Percentiles rank a stretch among this genome's conserved stretches.
These are phyloP conservation scores for Neocucurbitaria cava DNA, from an alignment of 2,329 filamentous ascomycete species.

Conservation along the genomic window DNA sequence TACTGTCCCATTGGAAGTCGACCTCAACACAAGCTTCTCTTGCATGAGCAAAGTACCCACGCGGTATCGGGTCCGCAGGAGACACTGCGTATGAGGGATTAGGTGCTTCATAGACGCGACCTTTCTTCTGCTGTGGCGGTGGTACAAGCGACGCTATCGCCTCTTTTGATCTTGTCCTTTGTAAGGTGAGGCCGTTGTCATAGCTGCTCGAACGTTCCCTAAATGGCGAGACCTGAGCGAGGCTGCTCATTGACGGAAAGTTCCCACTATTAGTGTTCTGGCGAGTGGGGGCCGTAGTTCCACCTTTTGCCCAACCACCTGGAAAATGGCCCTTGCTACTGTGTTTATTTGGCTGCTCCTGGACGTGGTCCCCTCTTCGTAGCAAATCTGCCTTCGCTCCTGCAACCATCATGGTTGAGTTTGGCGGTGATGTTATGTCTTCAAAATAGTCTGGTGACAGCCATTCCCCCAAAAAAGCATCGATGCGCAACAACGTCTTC, in stretches of 20 bases:
- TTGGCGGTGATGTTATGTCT: constrained; percentile 85
- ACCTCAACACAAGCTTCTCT: constrained; percentile 83
- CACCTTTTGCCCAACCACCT: constrained; percentile 61
- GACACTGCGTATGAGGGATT: constrained; percentile 85
- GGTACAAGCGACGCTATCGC: constrained; percentile 21
- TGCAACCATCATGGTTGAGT: constrained; percentile 84
- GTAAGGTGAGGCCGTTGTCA: constrained; percentile 25
- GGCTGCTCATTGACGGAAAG: constrained; percentile 39
- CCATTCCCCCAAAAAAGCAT: constrained; percentile 96
- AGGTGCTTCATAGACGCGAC: constrained; percentile 71
- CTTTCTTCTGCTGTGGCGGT: constrained; percentile 25
- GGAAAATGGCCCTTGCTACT: constrained; percentile 58
- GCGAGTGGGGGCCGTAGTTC: constrained; percentile 25
- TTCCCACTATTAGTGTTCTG: constrained; percentile 26
- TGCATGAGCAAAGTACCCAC: constrained; percentile 88
- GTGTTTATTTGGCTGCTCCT: constrained; percentile 49
- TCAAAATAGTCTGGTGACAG: constrained; percentile 93
- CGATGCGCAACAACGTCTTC: constrained; percentile 70
- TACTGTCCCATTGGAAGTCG: constrained; percentile 98
- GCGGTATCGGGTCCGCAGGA: constrained; percentile 78
- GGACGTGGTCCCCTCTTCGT: constrained; percentile 72
- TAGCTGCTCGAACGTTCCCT: constrained; percentile 58
- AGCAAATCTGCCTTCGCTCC: constrained; percentile 87
- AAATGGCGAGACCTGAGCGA: constrained; percentile 49
- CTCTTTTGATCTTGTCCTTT: constrained; percentile 36